Evolutionary conservation across 768 basidiomycete genomes (phyloP).

Genomic region (Auricularia sp.): DNA sequence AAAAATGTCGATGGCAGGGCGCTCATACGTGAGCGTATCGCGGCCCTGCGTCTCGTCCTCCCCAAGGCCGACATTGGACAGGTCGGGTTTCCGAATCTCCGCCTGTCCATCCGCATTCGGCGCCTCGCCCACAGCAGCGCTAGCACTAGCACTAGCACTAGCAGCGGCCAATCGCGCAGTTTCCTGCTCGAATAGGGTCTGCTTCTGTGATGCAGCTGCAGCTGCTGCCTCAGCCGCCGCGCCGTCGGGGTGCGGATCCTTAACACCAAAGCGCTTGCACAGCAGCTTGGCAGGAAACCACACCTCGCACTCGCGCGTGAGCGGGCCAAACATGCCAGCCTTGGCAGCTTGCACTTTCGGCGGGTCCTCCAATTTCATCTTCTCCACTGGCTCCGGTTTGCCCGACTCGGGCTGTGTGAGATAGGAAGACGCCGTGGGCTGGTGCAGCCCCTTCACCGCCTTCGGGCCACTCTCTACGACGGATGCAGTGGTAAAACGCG

Average conservation of each 20-base stretch:
- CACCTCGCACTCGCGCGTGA: slow-evolving; percentile 63
- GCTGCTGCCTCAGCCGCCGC: slow-evolving; percentile 15
- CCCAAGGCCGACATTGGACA: slow-evolving; percentile 80
- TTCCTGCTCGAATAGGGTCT: slow-evolving; percentile 14
- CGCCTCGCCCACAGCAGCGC: slow-evolving; percentile 11
- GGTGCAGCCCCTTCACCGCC: slow-evolving; percentile 57
- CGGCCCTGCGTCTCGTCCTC: slow-evolving; percentile 85
- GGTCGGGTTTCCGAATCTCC: slow-evolving; percentile 33
- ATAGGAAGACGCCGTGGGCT: slow-evolving; percentile 25
- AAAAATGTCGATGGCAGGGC: slow-evolving; percentile 87
- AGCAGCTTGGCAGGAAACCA: slow-evolving; percentile 82
- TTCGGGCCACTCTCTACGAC: slow-evolving; percentile 58
- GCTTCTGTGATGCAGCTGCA: slow-evolving; percentile 24
- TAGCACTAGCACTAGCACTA: slow-evolving; percentile 4
- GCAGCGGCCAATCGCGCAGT: slow-evolving; percentile 9
- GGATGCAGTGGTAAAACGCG: slow-evolving; percentile 78
- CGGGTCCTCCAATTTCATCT: slow-evolving; percentile 46
- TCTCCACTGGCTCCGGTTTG: slow-evolving; percentile 35
- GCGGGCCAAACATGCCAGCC: slow-evolving; percentile 79
- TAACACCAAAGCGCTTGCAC: slow-evolving; percentile 90
- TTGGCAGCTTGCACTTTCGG: slow-evolving; percentile 75
- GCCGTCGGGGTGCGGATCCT: slow-evolving; percentile 63
- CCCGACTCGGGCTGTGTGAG: slow-evolving; percentile 23
- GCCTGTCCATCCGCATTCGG: neutral
- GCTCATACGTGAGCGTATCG: slow-evolving; percentile 79